Percentiles rank a stretch among this genome's conserved stretches.
Conservation (phyloP, 2,329 filamentous ascomycete species). For the Talaromyces sp. region DNA sequence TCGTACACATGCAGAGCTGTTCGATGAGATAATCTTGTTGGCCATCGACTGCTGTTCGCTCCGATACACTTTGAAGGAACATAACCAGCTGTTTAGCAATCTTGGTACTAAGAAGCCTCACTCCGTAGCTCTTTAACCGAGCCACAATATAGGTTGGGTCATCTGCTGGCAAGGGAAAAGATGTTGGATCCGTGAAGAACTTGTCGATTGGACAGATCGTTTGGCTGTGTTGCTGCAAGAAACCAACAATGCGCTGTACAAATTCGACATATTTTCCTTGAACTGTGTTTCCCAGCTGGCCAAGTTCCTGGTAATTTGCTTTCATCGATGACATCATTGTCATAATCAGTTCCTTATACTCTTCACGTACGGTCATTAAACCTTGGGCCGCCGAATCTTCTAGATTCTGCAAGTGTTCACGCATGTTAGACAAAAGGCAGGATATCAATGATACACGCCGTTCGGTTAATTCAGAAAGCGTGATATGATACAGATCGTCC, state of each 20-base stretch:
- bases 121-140: slow-evolving; percentile 54
- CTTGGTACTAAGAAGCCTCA: slow-evolving; percentile 44
- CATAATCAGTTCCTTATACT: slow-evolving; percentile 49
- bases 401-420: slow-evolving; percentile 40
- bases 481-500: slow-evolving; percentile 42
- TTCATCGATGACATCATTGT: slow-evolving; percentile 59
- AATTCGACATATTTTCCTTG: slow-evolving; percentile 57
- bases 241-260: slow-evolving; percentile 55
- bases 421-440: slow-evolving; percentile 56
- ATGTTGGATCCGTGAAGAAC: slow-evolving; percentile 57
- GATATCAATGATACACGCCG: slow-evolving; percentile 54
- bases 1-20: slow-evolving; percentile 50
- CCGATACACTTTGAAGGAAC: slow-evolving; percentile 57
- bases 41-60: slow-evolving; percentile 54
- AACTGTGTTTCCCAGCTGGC: slow-evolving; percentile 24
- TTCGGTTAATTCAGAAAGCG: slow-evolving; percentile 48
- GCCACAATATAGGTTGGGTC: slow-evolving; percentile 61
- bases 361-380: slow-evolving; percentile 32
- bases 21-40: slow-evolving; percentile 52
- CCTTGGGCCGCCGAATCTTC: slow-evolving; percentile 27
- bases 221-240: slow-evolving; percentile 56
- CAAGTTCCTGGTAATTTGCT: slow-evolving; percentile 53
- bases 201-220: slow-evolving; percentile 51
- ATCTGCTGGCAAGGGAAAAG: slow-evolving; percentile 55
- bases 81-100: slow-evolving; percentile 50